Evolutionary conservation across 2,329 filamentous ascomycete species (phyloP).

Genomic region (Penicillium sclerotigenum): DNA sequence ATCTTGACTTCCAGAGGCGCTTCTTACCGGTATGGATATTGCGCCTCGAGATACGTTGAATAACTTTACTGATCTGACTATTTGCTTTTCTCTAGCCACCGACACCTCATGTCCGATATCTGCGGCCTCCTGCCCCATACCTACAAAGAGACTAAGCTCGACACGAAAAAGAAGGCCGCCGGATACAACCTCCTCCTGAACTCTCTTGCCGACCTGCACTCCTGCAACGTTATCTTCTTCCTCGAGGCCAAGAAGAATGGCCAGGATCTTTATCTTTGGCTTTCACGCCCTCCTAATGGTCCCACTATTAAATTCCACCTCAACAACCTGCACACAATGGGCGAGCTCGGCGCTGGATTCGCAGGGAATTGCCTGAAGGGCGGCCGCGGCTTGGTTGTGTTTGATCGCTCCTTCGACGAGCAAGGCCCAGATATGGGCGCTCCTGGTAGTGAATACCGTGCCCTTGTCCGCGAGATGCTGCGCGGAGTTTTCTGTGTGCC

Average conservation of each 20-base stretch:
- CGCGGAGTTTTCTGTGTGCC: conserved; percentile 90
- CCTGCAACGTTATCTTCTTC: conserved; percentile 92
- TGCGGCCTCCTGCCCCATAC: conserved; percentile 85
- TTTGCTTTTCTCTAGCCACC: conserved; percentile 60
- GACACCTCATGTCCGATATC: conserved; percentile 88
- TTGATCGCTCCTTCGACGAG: conserved; percentile 81
- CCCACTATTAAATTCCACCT: conserved; percentile 60
- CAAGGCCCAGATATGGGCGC: conserved; percentile 70
- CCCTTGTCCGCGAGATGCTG: conserved; percentile 76
- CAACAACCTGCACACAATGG: conserved; percentile 81
- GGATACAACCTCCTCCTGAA: conserved; percentile 71
- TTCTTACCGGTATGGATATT: conserved; percentile 66
- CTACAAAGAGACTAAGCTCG: conserved; percentile 93
- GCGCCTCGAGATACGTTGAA: not conserved
- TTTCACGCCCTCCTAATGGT: conserved; percentile 84
- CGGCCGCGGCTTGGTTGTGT: conserved; percentile 83
- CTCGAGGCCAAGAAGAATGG: conserved; percentile 87
- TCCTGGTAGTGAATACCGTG: conserved; percentile 44
- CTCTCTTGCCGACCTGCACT: conserved; percentile 73
- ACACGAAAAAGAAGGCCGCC: conserved; percentile 74
- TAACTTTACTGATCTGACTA: conserved; percentile 11
- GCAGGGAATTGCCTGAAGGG: conserved; percentile 96
- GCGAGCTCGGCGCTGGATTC: conserved; percentile 77
- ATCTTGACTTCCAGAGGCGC: conserved; percentile 91
- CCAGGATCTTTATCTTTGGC: conserved; percentile 91